Base-by-base conservation (phyloP, 805 yeast species). In the Yarrowia deformans region DNA sequence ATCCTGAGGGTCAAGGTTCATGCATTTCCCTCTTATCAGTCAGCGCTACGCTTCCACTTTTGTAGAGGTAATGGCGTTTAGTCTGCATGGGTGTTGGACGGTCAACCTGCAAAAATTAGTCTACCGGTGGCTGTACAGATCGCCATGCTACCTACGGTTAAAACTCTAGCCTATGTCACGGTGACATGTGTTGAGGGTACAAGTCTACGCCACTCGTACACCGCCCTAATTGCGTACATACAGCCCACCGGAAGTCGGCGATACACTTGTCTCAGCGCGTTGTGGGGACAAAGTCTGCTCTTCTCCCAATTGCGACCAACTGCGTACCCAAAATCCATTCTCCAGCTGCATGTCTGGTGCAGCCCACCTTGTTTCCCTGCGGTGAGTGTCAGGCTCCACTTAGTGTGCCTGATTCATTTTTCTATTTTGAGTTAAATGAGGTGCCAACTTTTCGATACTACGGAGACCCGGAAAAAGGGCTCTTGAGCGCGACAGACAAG, bases 371-470 rank as follows among this genome's bases (percentile, higher is more conserved):
- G 49, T 34, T 19, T 56, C 40, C 39, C 50, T 29, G 43, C 48
- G 43, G 49, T 43, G 23, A 29, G 49, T 58, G 39, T 60, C 52
- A 39, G 63, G 63, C 48, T 56, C 63, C 63, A 56, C 63, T 18
- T 34, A 32, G 37, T 40, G 66, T 60, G 52, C 66, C 66, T 60
- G 66, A 60, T 60, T 60, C 66, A 60, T 60, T 32, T 60, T 60
- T n/a, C 42, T 49, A n/a, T 56, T 60, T 58, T 60, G 66, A 45
- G 66, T 60, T 60, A 60, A 60, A 43, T 60, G 66, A 60, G 48
- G 40, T n/a, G 50, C 13, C 35, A 42, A n/a, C 37, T 16, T 48
- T 48, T 45, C 16, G 35, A 48, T 10, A 3, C 32, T 32, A 34
- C 42, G 29, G 54, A 18, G 42, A 18, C 42, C 23, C 23, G 42